phyloP scores from a whole-genome alignment of 2,329 filamentous ascomycete genomes.

The Arthrobotrys sinensis region DNA sequence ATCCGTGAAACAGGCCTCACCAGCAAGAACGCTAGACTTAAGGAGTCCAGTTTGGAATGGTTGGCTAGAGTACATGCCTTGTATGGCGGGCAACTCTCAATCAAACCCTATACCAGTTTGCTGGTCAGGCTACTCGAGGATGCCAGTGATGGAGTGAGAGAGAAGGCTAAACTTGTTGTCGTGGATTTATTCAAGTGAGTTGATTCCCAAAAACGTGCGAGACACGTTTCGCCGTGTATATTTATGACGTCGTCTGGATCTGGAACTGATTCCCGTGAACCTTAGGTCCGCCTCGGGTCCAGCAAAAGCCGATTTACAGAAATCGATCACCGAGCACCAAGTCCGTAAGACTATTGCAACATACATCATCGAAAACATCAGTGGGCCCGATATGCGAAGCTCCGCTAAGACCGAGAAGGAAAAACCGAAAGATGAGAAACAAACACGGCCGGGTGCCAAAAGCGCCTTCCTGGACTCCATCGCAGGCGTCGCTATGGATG shows the following conservation, averaged over 20 bases:
- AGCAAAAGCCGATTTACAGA: constrained; percentile 90
- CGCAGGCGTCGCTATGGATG: constrained; percentile 77
- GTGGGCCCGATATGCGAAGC: constrained; percentile 64
- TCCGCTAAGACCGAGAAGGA: constrained; percentile 50
- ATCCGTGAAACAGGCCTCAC: constrained; percentile 83
- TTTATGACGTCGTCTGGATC: constrained; percentile 2
- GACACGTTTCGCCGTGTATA: constrained; percentile 10
- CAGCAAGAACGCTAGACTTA: constrained; percentile 85
- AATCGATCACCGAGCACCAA: constrained; percentile 85
- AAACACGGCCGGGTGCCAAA: constrained; percentile 22
- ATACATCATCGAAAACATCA: constrained; percentile 83
- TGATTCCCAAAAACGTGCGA: neutral
- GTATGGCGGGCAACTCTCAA: constrained; percentile 75
- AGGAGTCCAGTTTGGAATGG: constrained; percentile 89
- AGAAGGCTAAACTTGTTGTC: constrained; percentile 84
- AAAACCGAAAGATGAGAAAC: constrained; percentile 25
- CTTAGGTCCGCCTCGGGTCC: constrained; percentile 80
- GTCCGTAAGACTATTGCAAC: constrained; percentile 88
- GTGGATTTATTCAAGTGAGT: constrained; percentile 86
- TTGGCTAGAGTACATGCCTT: constrained; percentile 78
- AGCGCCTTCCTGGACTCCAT: constrained; percentile 70
- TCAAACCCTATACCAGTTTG: constrained; percentile 84
- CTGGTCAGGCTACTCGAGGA: constrained; percentile 92
- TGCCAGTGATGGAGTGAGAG: constrained; percentile 87
- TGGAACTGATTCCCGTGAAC: constrained; percentile 49